Conservation (phyloP, 108 stramenopile genomes). For the Cyclotella kingstonii region DNA sequence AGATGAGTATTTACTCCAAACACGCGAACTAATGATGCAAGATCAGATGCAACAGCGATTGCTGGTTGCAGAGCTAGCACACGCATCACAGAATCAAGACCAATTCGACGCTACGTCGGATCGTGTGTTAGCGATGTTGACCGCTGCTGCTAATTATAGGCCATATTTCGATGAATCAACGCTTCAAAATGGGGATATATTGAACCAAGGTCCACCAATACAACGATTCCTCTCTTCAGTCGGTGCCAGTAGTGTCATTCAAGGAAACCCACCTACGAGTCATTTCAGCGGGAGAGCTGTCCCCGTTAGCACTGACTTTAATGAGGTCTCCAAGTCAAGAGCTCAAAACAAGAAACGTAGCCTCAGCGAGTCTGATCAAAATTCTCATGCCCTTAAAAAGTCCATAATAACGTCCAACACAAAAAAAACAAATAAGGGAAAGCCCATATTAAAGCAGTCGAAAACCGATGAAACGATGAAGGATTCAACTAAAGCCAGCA, state of each 20-base stretch:
- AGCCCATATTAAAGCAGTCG: too few species aligned
- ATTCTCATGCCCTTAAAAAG: not conserved
- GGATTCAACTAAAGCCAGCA: too few species aligned
- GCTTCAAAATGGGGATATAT: not conserved
- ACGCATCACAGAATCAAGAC: constrained; percentile 13
- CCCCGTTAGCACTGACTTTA: not conserved
- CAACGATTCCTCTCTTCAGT: not conserved
- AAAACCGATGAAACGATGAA: too few species aligned
- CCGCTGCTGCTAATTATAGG: constrained; percentile 5
- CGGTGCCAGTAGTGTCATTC: not conserved
- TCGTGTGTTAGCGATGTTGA: constrained; percentile 14
- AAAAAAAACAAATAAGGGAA: not conserved
- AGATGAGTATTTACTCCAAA: constrained; percentile 22
- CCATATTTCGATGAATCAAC: not conserved
- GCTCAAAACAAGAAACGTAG: constrained; percentile 2
- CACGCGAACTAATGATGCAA: constrained; percentile 20
- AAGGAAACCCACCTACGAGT: not conserved
- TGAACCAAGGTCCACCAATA: not conserved
- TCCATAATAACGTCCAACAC: not conserved
- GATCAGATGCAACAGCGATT: constrained; percentile 32
- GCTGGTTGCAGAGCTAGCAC: constrained; percentile 14
- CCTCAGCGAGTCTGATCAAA: not conserved
- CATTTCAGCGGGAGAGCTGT: not conserved
- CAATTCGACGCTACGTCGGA: constrained; percentile 6
- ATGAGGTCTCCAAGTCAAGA: not conserved